Conservation (phyloP, 768 basidiomycete species). For the Candolleomyces aberdarensis region DNA sequence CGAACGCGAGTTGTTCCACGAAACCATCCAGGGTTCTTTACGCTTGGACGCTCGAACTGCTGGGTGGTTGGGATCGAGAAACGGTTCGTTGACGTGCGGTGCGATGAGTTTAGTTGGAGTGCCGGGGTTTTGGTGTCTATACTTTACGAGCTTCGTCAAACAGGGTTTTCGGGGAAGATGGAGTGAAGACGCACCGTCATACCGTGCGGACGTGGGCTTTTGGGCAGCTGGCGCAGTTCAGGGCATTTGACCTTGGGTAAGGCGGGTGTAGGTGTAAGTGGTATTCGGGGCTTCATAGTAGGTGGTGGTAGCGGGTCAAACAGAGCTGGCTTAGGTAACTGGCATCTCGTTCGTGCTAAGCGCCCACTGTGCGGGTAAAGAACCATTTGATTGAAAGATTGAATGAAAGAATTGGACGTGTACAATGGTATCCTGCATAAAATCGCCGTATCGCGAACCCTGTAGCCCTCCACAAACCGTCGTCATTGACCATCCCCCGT, state of each 20-base stretch:
- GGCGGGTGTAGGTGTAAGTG: neutral
- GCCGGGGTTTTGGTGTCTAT: slow-evolving; percentile 1
- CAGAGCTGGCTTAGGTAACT: neutral
- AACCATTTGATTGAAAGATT: no score
- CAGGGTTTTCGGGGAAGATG: neutral
- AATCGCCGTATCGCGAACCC: no score
- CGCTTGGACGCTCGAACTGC: neutral
- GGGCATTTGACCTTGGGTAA: slow-evolving; percentile 1
- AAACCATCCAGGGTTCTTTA: neutral
- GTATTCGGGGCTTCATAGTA: neutral
- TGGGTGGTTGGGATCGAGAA: slow-evolving; percentile 5
- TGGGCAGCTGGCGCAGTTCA: slow-evolving; percentile 1
- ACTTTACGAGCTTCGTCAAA: neutral
- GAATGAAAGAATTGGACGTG: no score
- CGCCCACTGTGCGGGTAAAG: no score
- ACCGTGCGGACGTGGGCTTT: slow-evolving; percentile 7
- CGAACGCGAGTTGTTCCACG: neutral
- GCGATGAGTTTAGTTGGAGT: slow-evolving; percentile 7
- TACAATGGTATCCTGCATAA: no score
- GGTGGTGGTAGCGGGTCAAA: neutral
- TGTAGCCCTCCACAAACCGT: no score
- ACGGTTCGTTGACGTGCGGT: neutral
- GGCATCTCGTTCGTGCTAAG: no score
- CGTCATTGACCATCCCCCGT: neutral
- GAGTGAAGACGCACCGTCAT: neutral